These are phyloP conservation scores for Peronospora farinosa DNA, from an alignment of 352 stramenopile genomes.

Conservation along the genomic window DNA sequence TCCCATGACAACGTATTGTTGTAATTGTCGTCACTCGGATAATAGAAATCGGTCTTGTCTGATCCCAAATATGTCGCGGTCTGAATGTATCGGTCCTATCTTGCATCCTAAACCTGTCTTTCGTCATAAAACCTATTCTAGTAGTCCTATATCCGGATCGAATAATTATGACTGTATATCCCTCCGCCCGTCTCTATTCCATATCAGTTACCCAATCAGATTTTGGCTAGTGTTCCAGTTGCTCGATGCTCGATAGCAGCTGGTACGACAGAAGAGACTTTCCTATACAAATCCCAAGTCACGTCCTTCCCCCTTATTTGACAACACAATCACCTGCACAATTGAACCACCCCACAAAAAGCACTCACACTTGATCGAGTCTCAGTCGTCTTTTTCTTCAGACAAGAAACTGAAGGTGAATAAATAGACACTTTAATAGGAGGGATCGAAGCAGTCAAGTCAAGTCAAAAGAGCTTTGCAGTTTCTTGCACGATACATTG, in stretches of 20 bases:
- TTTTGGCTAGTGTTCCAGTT: slow-evolving; percentile 19
- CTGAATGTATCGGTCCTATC: background rate
- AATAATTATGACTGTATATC: slow-evolving; percentile 3
- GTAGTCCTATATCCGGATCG: background rate
- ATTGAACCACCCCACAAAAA: slow-evolving; percentile 21
- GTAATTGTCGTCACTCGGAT: background rate
- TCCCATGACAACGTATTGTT: slow-evolving; percentile 4
- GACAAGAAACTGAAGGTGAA: slow-evolving; percentile 15
- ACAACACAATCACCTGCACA: slow-evolving; percentile 15
- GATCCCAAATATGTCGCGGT: too few species aligned
- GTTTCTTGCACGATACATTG: background rate
- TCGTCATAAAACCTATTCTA: slow-evolving; percentile 3
- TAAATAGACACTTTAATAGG: background rate
- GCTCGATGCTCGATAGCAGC: slow-evolving; percentile 12
- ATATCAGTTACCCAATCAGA: slow-evolving; percentile 12
- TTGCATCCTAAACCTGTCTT: slow-evolving; percentile 5
- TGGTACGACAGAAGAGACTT: slow-evolving; percentile 23
- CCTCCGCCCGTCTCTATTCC: slow-evolving; percentile 12
- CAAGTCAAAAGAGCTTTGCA: too few species aligned
- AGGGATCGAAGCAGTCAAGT: too few species aligned
- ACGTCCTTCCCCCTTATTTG: slow-evolving; percentile 6
- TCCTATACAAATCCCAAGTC: slow-evolving; percentile 11
- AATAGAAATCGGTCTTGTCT: too few species aligned
- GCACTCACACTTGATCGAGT: slow-evolving; percentile 14
- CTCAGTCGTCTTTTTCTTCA: slow-evolving; percentile 29